Conservation (phyloP, 164 flowering plant genomes). For the Euptelea pleiosperma region DNA sequence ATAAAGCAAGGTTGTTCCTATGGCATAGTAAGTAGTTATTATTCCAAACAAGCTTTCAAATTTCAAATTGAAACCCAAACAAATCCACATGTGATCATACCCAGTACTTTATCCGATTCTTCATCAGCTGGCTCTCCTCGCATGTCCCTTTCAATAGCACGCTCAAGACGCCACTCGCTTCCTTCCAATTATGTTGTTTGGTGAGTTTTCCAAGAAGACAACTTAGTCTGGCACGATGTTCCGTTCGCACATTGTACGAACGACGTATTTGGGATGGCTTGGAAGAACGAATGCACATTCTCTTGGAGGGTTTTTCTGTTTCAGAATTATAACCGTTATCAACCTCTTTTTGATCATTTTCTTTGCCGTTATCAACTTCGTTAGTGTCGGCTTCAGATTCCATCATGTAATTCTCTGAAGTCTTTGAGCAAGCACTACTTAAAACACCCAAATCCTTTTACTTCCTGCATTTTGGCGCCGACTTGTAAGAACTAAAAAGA, state of each 20-base stretch:
- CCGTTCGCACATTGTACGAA: conserved; percentile 22
- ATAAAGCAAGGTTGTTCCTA: no score
- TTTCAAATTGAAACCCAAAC: no score
- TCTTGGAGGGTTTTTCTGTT: conserved; percentile 15
- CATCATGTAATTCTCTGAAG: not conserved
- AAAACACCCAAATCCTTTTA: not conserved
- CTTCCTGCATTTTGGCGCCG: conserved; percentile 1
- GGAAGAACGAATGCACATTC: conserved; percentile 16
- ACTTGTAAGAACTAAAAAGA: no score
- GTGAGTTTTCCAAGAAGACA: conserved; percentile 36
- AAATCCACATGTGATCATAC: conserved; percentile 35
- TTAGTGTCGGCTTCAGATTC: not conserved
- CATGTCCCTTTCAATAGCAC: conserved; percentile 44
- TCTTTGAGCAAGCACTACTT: not conserved
- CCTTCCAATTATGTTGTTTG: conserved; percentile 52
- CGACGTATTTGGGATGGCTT: conserved; percentile 39
- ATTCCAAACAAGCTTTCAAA: not conserved
- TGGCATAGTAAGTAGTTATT: no score
- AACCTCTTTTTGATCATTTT: not conserved
- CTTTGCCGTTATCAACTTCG: conserved; percentile 5
- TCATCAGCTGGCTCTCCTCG: conserved; percentile 26
- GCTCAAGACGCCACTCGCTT: conserved; percentile 61
- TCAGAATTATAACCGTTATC: not conserved
- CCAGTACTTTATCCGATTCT: conserved; percentile 48
- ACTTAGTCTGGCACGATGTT: conserved; percentile 32